phyloP scores from a whole-genome alignment of 306 rosid genomes.

The Hippophae gyantsensis region DNA sequence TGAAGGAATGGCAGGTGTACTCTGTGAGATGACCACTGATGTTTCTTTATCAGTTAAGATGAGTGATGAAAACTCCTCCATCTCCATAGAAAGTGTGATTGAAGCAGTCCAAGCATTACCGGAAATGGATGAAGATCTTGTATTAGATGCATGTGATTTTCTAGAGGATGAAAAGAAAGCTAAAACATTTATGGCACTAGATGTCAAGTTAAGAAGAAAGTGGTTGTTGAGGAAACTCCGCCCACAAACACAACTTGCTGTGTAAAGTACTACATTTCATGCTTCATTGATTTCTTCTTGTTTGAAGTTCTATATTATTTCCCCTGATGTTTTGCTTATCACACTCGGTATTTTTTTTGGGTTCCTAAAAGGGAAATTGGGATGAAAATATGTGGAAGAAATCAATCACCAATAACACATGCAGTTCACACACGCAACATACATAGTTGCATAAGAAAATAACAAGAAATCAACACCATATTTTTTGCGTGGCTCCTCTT shows the following conservation, averaged over 20 bases:
- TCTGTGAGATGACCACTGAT: slow-evolving; percentile 51
- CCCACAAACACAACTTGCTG: slow-evolving; percentile 19
- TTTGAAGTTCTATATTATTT: too few species aligned
- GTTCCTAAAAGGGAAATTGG: too few species aligned
- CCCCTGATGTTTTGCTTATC: too few species aligned
- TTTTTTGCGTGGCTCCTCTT: too few species aligned
- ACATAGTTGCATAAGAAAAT: too few species aligned
- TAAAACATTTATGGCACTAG: slow-evolving; percentile 61
- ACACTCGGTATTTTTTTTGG: too few species aligned
- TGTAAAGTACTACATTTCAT: background rate
- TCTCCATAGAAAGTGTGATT: slow-evolving; percentile 47
- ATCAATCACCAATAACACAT: too few species aligned
- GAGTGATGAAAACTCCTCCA: slow-evolving; percentile 34
- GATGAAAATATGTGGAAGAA: too few species aligned
- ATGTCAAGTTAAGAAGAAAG: slow-evolving; percentile 47
- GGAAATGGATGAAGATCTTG: slow-evolving; percentile 70
- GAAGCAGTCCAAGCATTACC: slow-evolving; percentile 70
- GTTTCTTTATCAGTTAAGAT: slow-evolving; percentile 42
- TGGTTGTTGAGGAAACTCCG: slow-evolving; percentile 73
- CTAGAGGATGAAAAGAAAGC: slow-evolving; percentile 74
- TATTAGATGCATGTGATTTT: slow-evolving; percentile 70
- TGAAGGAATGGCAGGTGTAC: slow-evolving; percentile 45
- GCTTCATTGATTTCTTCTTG: background rate
- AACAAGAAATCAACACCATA: too few species aligned
- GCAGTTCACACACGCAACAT: too few species aligned